Evolutionary conservation across 176 grass and related monocot species (phyloP).

Genomic region (Oryza coarctata): DNA sequence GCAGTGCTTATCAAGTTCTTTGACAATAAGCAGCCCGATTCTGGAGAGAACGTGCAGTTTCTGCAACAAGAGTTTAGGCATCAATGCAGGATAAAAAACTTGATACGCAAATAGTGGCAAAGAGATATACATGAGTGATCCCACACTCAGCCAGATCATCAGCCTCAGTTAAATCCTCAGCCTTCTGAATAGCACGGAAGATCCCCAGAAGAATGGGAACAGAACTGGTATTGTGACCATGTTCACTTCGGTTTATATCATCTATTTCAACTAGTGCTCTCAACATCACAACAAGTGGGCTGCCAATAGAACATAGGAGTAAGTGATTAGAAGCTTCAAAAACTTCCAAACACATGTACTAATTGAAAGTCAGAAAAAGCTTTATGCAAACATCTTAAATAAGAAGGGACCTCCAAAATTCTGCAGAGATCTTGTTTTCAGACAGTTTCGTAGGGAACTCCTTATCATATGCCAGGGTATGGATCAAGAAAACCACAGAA

Average conservation of each 20-base stretch:
- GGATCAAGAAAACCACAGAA: conserved; percentile 83
- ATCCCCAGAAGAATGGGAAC: conserved; percentile 65
- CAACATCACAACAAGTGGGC: conserved; percentile 81
- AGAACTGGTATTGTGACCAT: conserved; percentile 40
- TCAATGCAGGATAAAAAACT: conserved; percentile 33
- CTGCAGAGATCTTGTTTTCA: conserved; percentile 57
- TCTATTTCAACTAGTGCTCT: conserved; percentile 60
- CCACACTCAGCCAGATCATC: conserved; percentile 63
- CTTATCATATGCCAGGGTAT: conserved; percentile 64
- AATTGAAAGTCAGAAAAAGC: conserved; percentile 13
- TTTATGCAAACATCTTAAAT: conserved; percentile 26
- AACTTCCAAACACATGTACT: conserved; percentile 21
- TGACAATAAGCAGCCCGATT: conserved; percentile 63
- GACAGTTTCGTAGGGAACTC: conserved; percentile 50
- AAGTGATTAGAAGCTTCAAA: conserved; percentile 28
- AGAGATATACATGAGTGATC: conserved; percentile 55
- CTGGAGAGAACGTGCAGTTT: conserved; percentile 90
- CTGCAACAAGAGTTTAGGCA: conserved; percentile 47
- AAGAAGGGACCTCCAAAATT: conserved; percentile 67
- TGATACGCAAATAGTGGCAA: conserved; percentile 20
- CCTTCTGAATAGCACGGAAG: conserved; percentile 82
- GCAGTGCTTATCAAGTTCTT: conserved; percentile 61
- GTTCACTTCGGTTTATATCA: conserved; percentile 35
- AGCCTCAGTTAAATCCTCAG: conserved; percentile 70
- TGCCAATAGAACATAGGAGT: conserved; percentile 54